These are phyloP conservation scores for Hyphopichia wangnamkhiaoensis DNA, from an alignment of 1,139 yeast species.

Conservation along the genomic window DNA sequence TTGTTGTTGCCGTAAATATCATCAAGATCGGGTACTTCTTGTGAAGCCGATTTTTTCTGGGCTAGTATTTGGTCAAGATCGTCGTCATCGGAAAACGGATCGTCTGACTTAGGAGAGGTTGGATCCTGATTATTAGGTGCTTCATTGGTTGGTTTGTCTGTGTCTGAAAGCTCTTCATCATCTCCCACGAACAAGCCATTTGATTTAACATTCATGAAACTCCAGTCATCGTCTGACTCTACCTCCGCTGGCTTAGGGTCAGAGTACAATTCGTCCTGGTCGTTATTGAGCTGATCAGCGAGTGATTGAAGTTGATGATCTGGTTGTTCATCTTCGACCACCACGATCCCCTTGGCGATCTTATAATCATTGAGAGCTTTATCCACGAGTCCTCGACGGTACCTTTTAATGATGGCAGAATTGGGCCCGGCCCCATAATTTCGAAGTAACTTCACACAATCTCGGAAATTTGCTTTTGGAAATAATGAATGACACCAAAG, in stretches of 20 bases:
- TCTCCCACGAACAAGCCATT: constrained; percentile 32
- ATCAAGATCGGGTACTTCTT: constrained; percentile 11
- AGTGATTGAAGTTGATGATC: constrained; percentile 2
- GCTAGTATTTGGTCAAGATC: constrained; percentile 2
- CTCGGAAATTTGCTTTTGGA: constrained; percentile 76
- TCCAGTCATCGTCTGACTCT: constrained; percentile 35
- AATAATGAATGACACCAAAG: constrained; percentile 82
- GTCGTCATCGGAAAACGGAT: constrained; percentile 24
- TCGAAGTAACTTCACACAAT: constrained; percentile 46
- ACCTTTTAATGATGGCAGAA: constrained; percentile 34
- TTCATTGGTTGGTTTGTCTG: not conserved
- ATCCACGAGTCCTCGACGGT: constrained; percentile 39
- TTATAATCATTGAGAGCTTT: constrained; percentile 14
- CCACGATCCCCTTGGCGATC: constrained; percentile 5
- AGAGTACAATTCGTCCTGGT: constrained; percentile 4
- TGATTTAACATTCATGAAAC: constrained; percentile 26
- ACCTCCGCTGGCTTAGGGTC: not conserved
- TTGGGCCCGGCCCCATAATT: constrained; percentile 26
- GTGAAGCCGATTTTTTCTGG: constrained; percentile 1
- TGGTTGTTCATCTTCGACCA: not conserved
- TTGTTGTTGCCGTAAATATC: constrained; percentile 16
- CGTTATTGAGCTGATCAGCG: constrained; percentile 7
- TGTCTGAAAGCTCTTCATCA: constrained; percentile 15
- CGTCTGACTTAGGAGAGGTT: constrained; percentile 11
- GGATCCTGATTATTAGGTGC: not conserved